Evolutionary conservation across 2,329 filamentous ascomycete species (phyloP).

Genomic region (Pseudocercospora ulei): DNA sequence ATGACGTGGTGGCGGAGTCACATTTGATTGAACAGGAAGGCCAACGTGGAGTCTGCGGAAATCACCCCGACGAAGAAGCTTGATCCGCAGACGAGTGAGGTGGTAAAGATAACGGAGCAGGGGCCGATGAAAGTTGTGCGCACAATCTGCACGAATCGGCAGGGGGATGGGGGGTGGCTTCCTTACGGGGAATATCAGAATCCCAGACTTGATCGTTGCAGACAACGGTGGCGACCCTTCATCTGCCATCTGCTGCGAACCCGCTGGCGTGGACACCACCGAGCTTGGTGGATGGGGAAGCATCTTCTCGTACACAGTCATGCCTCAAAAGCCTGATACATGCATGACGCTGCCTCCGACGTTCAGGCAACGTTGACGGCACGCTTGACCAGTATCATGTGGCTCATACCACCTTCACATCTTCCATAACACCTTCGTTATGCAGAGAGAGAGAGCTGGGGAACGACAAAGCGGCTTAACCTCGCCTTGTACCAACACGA

Average conservation of each 20-base stretch:
- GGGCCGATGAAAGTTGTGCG: slow-evolving; percentile 33
- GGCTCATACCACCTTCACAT: background rate
- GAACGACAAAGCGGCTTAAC: no score
- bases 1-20: slow-evolving; percentile 32
- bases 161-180: slow-evolving; percentile 35
- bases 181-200: slow-evolving; percentile 35
- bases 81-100: slow-evolving; percentile 29
- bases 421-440: no score
- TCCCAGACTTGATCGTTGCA: slow-evolving; percentile 34
- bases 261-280: slow-evolving; percentile 29
- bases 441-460: no score
- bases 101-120: slow-evolving; percentile 21
- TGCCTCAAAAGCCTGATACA: slow-evolving; percentile 1
- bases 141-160: slow-evolving; percentile 41
- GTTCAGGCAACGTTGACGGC: no score
- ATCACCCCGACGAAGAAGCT: slow-evolving; percentile 31
- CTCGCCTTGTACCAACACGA: no score
- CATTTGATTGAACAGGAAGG: slow-evolving; percentile 34
- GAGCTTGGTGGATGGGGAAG: slow-evolving; percentile 34
- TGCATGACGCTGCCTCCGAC: background rate
- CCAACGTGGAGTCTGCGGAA: slow-evolving; percentile 37
- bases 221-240: slow-evolving; percentile 40
- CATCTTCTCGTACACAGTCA: slow-evolving; percentile 30
- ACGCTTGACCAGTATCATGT: no score
- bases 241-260: slow-evolving; percentile 38